A percentile compares a stretch with the other conserved stretches of the same genome.
These are phyloP conservation scores for Hermanozyma aechmeae DNA, from an alignment of 805 yeast genomes.

Conservation along the genomic window DNA sequence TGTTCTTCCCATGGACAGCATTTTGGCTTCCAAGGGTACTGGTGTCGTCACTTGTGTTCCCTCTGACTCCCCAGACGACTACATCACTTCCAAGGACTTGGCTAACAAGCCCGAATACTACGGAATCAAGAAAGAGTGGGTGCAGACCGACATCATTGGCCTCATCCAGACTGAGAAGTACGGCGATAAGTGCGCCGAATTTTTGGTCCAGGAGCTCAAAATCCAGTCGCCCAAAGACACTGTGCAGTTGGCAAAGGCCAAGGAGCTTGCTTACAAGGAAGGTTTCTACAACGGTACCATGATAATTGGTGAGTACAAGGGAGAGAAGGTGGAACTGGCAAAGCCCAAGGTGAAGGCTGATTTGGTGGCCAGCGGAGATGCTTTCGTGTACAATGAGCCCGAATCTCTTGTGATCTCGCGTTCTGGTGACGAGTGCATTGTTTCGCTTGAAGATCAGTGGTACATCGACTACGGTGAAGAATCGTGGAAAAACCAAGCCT, in stretches of 20 bases:
- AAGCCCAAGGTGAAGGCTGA: conserved; percentile 82
- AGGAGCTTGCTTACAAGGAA: conserved; percentile 92
- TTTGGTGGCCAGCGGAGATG: conserved; percentile 64
- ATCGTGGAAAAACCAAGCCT: conserved; percentile 72
- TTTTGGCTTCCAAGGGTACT: conserved; percentile 90
- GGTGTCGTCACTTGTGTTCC: conserved; percentile 99
- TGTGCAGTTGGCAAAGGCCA: conserved; percentile 80
- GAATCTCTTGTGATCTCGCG: conserved; percentile 85
- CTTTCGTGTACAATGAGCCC: conserved; percentile 91
- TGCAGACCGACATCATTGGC: conserved; percentile 59
- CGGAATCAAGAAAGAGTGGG: conserved; percentile 82
- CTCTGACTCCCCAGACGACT: conserved; percentile 98
- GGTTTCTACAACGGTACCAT: conserved; percentile 88
- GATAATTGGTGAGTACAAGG: conserved; percentile 73
- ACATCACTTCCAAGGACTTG: conserved; percentile 74
- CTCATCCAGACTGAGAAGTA: conserved; percentile 74
- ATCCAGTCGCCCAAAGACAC: conserved; percentile 92
- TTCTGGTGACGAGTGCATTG: conserved; percentile 95
- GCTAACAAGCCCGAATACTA: conserved; percentile 86
- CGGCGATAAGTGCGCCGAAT: conserved; percentile 84
- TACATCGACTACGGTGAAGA: conserved; percentile 95
- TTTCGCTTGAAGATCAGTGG: conserved; percentile 98
- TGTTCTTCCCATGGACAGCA: conserved; percentile 96
- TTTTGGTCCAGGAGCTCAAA: conserved; percentile 74
- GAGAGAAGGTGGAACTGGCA: conserved; percentile 85